Percentiles rank a stretch among this genome's conserved stretches.
These are phyloP conservation scores for Limnanthes douglasii DNA, from an alignment of 345 rosid species.

Conservation along the genomic window DNA sequence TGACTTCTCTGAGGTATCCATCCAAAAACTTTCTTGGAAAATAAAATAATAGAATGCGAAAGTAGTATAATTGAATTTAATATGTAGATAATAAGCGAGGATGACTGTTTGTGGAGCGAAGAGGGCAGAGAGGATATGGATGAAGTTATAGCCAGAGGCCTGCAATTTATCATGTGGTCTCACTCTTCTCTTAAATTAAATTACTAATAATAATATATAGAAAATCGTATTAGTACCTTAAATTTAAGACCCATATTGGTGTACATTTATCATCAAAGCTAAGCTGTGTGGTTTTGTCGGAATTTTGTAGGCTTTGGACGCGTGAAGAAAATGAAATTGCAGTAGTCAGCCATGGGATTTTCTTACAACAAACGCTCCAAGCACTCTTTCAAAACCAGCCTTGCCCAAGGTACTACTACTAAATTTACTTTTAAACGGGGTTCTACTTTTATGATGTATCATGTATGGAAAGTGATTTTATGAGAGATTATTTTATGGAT, in stretches of 20 bases:
- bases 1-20: conserved; percentile 45
- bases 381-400: too few relatives aligned
- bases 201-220: too few relatives aligned
- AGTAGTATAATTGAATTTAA: background rate
- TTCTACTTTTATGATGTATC: too few relatives aligned
- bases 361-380: conserved; percentile 36
- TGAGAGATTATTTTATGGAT: too few relatives aligned
- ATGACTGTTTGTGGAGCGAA: conserved; percentile 43
- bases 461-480: too few relatives aligned
- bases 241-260: too few relatives aligned
- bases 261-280: too few relatives aligned
- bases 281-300: background rate
- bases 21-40: background rate
- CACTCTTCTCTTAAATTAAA: background rate
- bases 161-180: conserved; percentile 41
- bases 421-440: too few relatives aligned
- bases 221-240: too few relatives aligned
- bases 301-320: conserved; percentile 44
- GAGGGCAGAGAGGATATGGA: conserved; percentile 30
- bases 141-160: conserved; percentile 47
- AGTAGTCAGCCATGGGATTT: conserved; percentile 55
- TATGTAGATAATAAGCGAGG: conserved; percentile 52
- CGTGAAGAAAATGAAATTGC: conserved; percentile 76
- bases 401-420: too few relatives aligned
- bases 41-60: background rate